These are phyloP conservation scores for Phytopythium chamaehyphon DNA, from an alignment of 352 stramenopile species.

Conservation along the genomic window DNA sequence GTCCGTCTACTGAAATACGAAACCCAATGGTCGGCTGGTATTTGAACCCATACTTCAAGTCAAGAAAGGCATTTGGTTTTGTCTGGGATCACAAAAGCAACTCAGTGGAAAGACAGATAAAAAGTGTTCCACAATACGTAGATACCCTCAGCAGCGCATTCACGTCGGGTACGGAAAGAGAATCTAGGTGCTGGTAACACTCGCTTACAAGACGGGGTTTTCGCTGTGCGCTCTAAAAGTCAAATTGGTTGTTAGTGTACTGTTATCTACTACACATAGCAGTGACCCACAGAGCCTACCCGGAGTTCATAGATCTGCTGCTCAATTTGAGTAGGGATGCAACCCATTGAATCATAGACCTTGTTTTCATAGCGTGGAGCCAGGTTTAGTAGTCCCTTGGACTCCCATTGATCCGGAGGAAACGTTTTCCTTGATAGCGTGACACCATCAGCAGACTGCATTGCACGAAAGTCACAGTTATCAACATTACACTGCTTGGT, in stretches of 20 bases:
- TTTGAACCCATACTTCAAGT: conserved; percentile 36
- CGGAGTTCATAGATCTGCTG: conserved; percentile 56
- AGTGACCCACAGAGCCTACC: too few species aligned
- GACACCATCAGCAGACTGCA: conserved; percentile 44
- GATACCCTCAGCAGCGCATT: conserved; percentile 2
- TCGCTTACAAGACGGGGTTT: conserved; percentile 17
- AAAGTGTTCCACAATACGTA: not conserved
- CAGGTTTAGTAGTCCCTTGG: conserved; percentile 35
- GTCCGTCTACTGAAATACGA: conserved; percentile 53
- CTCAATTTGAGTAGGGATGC: conserved; percentile 43
- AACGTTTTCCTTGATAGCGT: conserved; percentile 47
- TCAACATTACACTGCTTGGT: too few species aligned
- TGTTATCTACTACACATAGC: too few species aligned
- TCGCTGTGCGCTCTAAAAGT: conserved; percentile 2
- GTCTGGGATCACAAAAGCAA: conserved; percentile 11
- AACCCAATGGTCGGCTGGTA: conserved; percentile 65
- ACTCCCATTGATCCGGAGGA: conserved; percentile 41
- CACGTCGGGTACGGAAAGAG: not conserved
- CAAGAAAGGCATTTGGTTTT: conserved; percentile 43
- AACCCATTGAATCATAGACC: conserved; percentile 49
- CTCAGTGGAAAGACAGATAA: not conserved
- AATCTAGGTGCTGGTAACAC: conserved; percentile 15
- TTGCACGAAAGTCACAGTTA: too few species aligned
- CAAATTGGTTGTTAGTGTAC: too few species aligned
- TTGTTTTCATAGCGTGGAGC: conserved; percentile 41